These are phyloP conservation scores for Beauveria sp. DNA, from an alignment of 2,329 filamentous ascomycete genomes.

Conservation along the genomic window DNA sequence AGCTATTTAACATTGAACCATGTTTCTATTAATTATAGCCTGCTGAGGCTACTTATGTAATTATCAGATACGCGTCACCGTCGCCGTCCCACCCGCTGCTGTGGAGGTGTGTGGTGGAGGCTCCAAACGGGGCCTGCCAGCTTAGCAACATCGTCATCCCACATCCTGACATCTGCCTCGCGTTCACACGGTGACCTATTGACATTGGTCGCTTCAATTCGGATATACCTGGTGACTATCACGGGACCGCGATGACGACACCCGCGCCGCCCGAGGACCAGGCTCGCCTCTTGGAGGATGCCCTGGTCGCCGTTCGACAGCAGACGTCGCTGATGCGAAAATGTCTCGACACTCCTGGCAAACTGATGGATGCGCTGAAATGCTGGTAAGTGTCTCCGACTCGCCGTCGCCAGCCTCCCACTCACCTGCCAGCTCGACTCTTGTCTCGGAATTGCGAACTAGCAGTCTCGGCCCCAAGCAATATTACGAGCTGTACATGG, in stretches of 20 bases:
- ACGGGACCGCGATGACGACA: conserved; percentile 32
- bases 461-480: conserved; percentile 97
- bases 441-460: conserved; percentile 96
- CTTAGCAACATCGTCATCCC: background rate
- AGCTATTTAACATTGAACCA: too few relatives aligned
- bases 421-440: conserved; percentile 65
- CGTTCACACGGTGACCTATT: background rate
- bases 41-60: too few relatives aligned
- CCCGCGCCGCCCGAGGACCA: conserved; percentile 68
- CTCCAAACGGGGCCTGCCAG: conserved; percentile 1
- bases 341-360: conserved; percentile 92
- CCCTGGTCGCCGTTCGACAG: conserved; percentile 89
- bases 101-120: conserved; percentile 2
- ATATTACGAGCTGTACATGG: conserved; percentile 99
- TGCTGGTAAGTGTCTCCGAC: conserved; percentile 70
- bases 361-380: conserved; percentile 99
- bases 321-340: conserved; percentile 97
- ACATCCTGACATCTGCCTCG: background rate
- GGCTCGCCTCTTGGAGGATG: conserved; percentile 94
- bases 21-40: too few relatives aligned
- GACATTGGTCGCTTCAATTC: conserved; percentile 30
- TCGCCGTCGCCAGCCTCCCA: background rate
- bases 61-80: background rate
- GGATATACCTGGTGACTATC: conserved; percentile 27
- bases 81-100: background rate